phyloP scores from a whole-genome alignment of 768 basidiomycete species.

The Mycena pura region DNA sequence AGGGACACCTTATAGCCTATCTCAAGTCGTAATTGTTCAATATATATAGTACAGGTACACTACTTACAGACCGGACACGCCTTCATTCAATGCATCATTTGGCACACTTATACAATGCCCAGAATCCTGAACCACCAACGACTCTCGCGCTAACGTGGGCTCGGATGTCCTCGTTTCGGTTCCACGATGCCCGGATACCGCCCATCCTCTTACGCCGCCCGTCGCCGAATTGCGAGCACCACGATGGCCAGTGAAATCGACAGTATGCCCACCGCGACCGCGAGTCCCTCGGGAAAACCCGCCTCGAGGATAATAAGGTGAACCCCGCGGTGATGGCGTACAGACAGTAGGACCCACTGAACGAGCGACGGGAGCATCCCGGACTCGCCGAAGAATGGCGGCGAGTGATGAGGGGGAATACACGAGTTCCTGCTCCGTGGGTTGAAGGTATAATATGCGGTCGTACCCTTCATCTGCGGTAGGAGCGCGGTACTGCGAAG shows the following conservation, averaged over 20 bases:
- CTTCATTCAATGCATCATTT: neutral
- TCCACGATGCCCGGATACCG: neutral
- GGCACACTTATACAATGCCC: no score
- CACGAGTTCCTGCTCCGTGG: constrained; percentile 47
- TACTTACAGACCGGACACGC: no score
- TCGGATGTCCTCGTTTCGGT: neutral
- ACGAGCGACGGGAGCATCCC: constrained; percentile 45
- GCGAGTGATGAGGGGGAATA: constrained; percentile 61
- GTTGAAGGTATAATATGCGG: constrained; percentile 56
- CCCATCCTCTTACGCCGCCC: constrained; percentile 13
- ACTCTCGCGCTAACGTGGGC: neutral
- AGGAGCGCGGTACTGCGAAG: constrained; percentile 64
- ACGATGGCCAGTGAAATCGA: constrained; percentile 19
- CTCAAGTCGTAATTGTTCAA: no score
- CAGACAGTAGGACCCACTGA: constrained; percentile 27
- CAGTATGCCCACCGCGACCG: constrained; percentile 29
- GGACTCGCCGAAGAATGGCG: constrained; percentile 58
- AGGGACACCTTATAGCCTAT: no score
- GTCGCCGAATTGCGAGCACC: constrained; percentile 18
- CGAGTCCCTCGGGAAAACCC: constrained; percentile 27
- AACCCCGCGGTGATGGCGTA: constrained; percentile 26
- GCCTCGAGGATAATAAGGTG: constrained; percentile 30
- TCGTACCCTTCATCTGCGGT: constrained; percentile 68
- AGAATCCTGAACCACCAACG: neutral
- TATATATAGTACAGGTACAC: no score